A percentile compares a stretch with the other conserved stretches of the same genome.
Conservation (phyloP, 352 stramenopile genomes). For the Phytophthora aleatoria region DNA sequence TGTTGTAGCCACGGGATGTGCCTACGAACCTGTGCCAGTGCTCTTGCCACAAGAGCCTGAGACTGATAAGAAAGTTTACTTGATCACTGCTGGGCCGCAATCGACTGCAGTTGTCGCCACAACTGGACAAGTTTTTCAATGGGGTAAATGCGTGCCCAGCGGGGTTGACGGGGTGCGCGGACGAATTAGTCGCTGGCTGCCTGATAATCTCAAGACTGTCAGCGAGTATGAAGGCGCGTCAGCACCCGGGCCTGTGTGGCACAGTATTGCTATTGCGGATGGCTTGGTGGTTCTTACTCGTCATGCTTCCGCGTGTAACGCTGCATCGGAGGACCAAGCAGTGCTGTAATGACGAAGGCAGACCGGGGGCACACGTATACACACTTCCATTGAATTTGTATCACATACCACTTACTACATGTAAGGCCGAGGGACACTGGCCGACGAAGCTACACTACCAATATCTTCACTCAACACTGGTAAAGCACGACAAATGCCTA, state of each 20-base stretch:
- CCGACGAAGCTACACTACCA: constrained; percentile 8
- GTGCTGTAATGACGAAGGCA: background rate
- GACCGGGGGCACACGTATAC: constrained; percentile 16
- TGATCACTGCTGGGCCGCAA: constrained; percentile 38
- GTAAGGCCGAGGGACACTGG: background rate
- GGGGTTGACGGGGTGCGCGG: constrained; percentile 42
- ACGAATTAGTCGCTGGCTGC: constrained; percentile 31
- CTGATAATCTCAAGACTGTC: constrained; percentile 26
- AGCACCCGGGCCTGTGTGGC: constrained; percentile 27
- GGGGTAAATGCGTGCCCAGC: constrained; percentile 39
- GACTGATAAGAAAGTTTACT: constrained; percentile 16
- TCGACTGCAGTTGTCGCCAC: constrained; percentile 33
- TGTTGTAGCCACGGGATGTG: constrained; percentile 23
- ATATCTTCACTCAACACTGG: constrained; percentile 27
- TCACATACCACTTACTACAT: constrained; percentile 18
- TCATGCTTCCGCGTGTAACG: constrained; percentile 6
- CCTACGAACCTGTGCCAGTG: constrained; percentile 22
- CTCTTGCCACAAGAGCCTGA: background rate
- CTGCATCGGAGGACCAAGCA: background rate
- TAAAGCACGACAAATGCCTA: constrained; percentile 10
- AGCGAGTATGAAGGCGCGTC: background rate
- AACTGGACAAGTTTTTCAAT: constrained; percentile 39
- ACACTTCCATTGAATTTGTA: constrained; percentile 36
- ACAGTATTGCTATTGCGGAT: constrained; percentile 51
- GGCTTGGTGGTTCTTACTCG: constrained; percentile 49